These are phyloP conservation scores for Alloteropsis semialata DNA, from an alignment of 176 grass and related monocot species.

Conservation along the genomic window DNA sequence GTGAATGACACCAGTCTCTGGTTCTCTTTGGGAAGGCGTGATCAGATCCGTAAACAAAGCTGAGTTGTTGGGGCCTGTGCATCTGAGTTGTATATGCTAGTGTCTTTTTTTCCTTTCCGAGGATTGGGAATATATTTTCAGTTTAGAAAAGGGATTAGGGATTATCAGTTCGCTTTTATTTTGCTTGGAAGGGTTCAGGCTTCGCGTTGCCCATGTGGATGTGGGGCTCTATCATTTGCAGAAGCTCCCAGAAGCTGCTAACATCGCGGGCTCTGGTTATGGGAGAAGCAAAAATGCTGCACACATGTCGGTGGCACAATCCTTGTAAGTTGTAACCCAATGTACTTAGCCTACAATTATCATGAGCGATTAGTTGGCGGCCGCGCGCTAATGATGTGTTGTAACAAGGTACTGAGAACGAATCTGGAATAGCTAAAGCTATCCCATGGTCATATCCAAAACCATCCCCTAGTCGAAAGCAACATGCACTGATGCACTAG, in stretches of 20 bases:
- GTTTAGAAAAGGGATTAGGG: neutral
- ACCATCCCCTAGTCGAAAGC: neutral
- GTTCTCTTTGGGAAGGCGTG: neutral
- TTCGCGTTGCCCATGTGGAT: neutral
- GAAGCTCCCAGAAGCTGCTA: neutral
- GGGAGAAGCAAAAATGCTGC: neutral
- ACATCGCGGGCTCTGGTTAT: neutral
- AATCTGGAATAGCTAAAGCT: no score
- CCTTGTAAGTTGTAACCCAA: neutral
- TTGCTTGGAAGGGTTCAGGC: neutral
- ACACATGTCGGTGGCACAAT: neutral
- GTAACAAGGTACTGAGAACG: neutral
- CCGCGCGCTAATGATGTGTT: neutral
- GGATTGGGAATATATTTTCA: neutral
- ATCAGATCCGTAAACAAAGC: constrained; percentile 5
- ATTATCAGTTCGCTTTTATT: neutral
- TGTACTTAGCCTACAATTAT: no score
- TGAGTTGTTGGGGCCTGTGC: neutral
- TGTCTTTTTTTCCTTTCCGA: neutral
- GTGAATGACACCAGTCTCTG: neutral
- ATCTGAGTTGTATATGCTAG: neutral
- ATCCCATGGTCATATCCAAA: no score
- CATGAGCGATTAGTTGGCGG: neutral
- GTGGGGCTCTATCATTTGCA: neutral
- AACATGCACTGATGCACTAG: no score